Conservation (phyloP, 208 protist genomes). For the Kentomonas sorsogonicus region DNA sequence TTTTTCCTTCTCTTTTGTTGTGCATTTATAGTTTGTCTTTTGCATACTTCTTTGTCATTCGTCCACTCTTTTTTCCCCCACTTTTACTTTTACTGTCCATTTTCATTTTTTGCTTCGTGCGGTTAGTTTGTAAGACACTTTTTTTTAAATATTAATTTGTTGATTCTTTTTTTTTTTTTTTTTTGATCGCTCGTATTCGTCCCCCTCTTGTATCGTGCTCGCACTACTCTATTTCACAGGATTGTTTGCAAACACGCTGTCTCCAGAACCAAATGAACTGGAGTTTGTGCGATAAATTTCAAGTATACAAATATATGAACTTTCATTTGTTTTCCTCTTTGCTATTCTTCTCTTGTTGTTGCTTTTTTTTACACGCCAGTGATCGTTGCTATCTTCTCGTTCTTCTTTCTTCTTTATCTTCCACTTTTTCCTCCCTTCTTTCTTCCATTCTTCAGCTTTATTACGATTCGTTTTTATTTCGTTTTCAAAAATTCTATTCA, state of each 20-base stretch:
- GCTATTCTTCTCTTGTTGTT: neutral
- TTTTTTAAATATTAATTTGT: neutral
- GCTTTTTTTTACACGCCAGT: slow-evolving; percentile 14
- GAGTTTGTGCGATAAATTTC: slow-evolving; percentile 3
- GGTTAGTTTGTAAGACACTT: neutral
- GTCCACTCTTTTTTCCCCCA: neutral
- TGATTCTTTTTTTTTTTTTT: neutral
- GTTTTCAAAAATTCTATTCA: too few relatives aligned
- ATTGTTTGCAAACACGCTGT: too few relatives aligned
- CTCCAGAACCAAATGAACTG: too few relatives aligned
- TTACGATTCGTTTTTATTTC: too few relatives aligned
- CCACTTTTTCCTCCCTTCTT: neutral
- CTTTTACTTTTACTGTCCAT: slow-evolving; percentile 1
- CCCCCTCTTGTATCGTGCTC: neutral
- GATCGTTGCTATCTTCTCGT: slow-evolving; percentile 7
- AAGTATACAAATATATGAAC: neutral
- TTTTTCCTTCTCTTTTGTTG: neutral
- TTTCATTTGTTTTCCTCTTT: slow-evolving; percentile 3
- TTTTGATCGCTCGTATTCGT: neutral
- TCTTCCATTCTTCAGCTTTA: neutral
- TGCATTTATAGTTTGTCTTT: neutral
- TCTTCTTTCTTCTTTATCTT: slow-evolving; percentile 3
- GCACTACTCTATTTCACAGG: neutral
- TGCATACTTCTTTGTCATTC: slow-evolving; percentile 4
- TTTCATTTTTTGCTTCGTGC: slow-evolving; percentile 4